Evolutionary conservation across 108 stramenopile species (phyloP), one percentile per base, ranked within the genome.

Genomic region (Parietichytrium sp.): DNA sequence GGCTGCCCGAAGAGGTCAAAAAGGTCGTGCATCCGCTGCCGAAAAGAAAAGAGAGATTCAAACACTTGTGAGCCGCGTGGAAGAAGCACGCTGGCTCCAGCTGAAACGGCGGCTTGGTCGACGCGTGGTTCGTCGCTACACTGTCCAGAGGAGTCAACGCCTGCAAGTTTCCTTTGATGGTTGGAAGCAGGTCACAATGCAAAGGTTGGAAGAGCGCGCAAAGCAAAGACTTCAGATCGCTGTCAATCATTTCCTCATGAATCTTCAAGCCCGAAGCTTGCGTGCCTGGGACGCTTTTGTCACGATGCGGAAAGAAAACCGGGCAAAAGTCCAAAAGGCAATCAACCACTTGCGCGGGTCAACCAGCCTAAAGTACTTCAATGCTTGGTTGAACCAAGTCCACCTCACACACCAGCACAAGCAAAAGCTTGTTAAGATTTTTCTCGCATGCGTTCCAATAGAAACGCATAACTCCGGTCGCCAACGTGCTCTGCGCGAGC

Each of bases 231-330:
- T 72, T 10, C 2, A 23, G 10, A 33, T 13, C 2, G 61, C 61
- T 16, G 38, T 36, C 33, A 15, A 38, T 0, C 61, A 72, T 7
- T n/a, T 72, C 23, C 61, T 16, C 42, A 36, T 45, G 42, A 42
- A 33, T n/a, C 61, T 10, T 47, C 33, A 33, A 31, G 61, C 38
- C 20, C 61, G 61, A 15, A 33, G 36, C 16, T 36, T 72, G 6
- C 61, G 61, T 7, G 18, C 61, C 20, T 72, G 61, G 61, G n/a
- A n/a, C 15, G 33, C 33, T 10, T 72, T 72, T 72, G 42, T 72
- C 33, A 25, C 20, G 61, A 6, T 27, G 10, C 61, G 45, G 2
- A 72, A 72, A 25, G 23, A 45, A 45, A 15, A 6, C 6, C 61
- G 61, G 20, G 61, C 36, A n/a, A 33, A n/a, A 16, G 23, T 72